phyloP scores from a whole-genome alignment of 1,284 basidiomycete genomes.

The Thecaphora thlaspeos region DNA sequence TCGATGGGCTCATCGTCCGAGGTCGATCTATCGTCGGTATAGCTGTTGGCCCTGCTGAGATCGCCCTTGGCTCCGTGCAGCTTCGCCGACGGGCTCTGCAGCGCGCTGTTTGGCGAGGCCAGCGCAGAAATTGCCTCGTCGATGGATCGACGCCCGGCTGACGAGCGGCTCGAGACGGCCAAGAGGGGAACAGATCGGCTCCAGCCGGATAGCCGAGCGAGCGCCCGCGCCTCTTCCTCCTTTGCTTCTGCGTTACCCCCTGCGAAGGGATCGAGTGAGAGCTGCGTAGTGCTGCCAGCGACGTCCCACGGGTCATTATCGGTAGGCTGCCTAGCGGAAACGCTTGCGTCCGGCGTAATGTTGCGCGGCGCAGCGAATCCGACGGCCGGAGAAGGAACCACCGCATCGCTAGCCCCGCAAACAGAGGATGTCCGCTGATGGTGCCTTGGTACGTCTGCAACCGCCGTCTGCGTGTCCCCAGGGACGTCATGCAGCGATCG shows the following conservation, averaged over 20 bases:
- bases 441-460: too few species aligned
- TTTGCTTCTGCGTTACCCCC: slow-evolving; percentile 21
- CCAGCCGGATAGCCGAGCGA: slow-evolving; percentile 11
- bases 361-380: too few species aligned
- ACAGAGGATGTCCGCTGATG: too few species aligned
- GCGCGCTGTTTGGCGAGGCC: not conserved
- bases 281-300: too few species aligned
- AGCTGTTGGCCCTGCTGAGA: not conserved
- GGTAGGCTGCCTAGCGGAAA: too few species aligned
- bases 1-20: not conserved
- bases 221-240: slow-evolving; percentile 19
- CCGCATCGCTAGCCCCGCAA: too few species aligned
- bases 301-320: too few species aligned
- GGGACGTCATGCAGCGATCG: too few species aligned
- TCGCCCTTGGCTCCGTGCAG: not conserved
- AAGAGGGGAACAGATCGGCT: not conserved
- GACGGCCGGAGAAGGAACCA: too few species aligned
- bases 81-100: not conserved
- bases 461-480: too few species aligned
- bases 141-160: not conserved
- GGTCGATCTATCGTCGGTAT: not conserved
- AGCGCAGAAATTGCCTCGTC: not conserved
- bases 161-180: too few species aligned
- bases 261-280: not conserved
- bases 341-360: too few species aligned